Evolutionary conservation across 768 basidiomycete genomes (phyloP).

Genomic region (Grammothele lineata): DNA sequence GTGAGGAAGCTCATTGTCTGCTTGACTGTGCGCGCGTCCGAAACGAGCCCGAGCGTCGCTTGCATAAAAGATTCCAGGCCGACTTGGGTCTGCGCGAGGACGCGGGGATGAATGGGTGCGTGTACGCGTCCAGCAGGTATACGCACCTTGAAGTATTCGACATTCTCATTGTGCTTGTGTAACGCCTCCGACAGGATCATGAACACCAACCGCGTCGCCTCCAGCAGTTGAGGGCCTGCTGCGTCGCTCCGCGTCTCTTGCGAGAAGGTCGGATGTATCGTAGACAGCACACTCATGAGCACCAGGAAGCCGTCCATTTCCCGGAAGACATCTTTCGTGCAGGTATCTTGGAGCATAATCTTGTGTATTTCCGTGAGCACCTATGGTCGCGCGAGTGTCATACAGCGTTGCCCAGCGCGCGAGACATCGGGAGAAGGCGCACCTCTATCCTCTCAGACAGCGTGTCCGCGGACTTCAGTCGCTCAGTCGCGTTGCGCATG

Average conservation of each 20-base stretch:
- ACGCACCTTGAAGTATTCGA: constrained; percentile 64
- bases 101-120: constrained; percentile 1
- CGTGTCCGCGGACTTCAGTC: constrained; percentile 55
- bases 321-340: constrained; percentile 72
- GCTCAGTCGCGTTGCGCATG: constrained; percentile 67
- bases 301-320: constrained; percentile 80
- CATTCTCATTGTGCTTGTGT: constrained; percentile 49
- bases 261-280: constrained; percentile 36
- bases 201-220: constrained; percentile 59
- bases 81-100: constrained; percentile 47
- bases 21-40: constrained; percentile 42
- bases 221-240: constrained; percentile 33
- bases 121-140: not conserved
- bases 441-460: constrained; percentile 51
- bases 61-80: constrained; percentile 63
- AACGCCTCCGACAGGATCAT: constrained; percentile 62
- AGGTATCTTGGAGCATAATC: constrained; percentile 59
- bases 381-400: constrained; percentile 29
- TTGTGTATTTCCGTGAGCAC: constrained; percentile 62
- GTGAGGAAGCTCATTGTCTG: constrained; percentile 65
- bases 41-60: constrained; percentile 51
- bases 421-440: constrained; percentile 17
- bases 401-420: not conserved
- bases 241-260: constrained; percentile 29
- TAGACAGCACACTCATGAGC: constrained; percentile 68